Conservation (phyloP, 1,284 basidiomycete genomes). For the Kwoniella shivajii region DNA sequence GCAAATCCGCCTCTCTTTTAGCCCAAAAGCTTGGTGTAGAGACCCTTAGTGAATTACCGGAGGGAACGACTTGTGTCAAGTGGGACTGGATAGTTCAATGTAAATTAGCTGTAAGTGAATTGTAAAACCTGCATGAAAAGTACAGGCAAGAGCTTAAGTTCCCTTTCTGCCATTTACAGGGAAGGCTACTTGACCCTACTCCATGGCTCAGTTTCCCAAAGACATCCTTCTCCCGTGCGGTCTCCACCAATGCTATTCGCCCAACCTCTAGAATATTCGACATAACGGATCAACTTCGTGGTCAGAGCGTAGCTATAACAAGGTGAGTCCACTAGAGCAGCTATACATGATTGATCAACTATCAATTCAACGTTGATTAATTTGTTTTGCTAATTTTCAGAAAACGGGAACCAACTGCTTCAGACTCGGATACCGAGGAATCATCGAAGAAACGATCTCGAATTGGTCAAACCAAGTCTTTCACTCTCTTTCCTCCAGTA, state of each 20-base stretch:
- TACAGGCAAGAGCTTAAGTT: background rate
- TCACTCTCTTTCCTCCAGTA: constrained; percentile 5
- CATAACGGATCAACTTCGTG: constrained; percentile 30
- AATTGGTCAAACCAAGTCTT: constrained; percentile 3
- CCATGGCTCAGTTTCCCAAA: constrained; percentile 38
- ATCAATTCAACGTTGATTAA: too few relatives aligned
- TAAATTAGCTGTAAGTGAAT: constrained; percentile 32
- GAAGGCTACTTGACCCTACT: constrained; percentile 26
- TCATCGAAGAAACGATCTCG: constrained; percentile 25
- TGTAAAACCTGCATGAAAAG: background rate
- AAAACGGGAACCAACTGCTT: constrained; percentile 36
- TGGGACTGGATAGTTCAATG: constrained; percentile 45
- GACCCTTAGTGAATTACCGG: constrained; percentile 38
- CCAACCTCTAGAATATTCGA: constrained; percentile 26
- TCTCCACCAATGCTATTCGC: constrained; percentile 10
- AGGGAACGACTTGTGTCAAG: constrained; percentile 42
- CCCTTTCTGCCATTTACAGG: constrained; percentile 10
- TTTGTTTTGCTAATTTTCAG: constrained; percentile 12
- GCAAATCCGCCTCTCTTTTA: constrained; percentile 24
- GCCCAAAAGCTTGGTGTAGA: constrained; percentile 35
- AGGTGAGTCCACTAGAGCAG: constrained; percentile 17
- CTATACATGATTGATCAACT: background rate
- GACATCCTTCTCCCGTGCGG: constrained; percentile 22
- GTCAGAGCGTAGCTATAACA: constrained; percentile 23
- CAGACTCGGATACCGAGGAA: constrained; percentile 43